Evolutionary conservation across 2,329 filamentous ascomycete genomes (phyloP), one percentile per base, ranked within the genome.

Genomic region (Sporothrix schenckii): DNA sequence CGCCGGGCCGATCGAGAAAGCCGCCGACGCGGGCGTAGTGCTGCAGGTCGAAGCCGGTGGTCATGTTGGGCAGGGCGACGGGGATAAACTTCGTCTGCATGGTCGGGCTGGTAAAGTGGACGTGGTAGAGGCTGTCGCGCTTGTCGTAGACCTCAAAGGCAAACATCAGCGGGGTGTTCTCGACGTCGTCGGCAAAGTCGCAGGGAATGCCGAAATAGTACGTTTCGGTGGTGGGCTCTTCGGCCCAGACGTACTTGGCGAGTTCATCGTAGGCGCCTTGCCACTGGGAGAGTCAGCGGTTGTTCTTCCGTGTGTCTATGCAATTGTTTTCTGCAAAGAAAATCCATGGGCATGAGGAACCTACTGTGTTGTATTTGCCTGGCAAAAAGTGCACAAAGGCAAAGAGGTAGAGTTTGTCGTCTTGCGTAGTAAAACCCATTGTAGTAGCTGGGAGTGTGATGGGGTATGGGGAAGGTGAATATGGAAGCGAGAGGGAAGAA

Each of bases 151-250:
- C 75, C 75, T 80, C 72, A 39, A 80, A 80, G 4, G 79, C 79
- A 56, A 80, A 75, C 78, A 80, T 79, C 66, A 76, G 72, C 13
- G 76, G 76, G 47, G 78, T 77, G 50, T 72, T 74, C 34, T 74
- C 73, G 61, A 77, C 68, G 72, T 79, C 74, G 63, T 78, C 73
- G 16, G 75, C 76, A 73, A 78, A 77, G 72, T 79, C 77, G 56
- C 77, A 68, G 6, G 80, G 80, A 60, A 82, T 78, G 66, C 80
- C 80, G 72, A 83, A 82, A 76, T 82, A 82, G 75, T 82, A 82
- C 1, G 80, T 78, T 72, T 79, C 75, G 0, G 79, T 81, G 13
- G 77, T 78, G 53, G 76, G 77, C 72, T 81, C 79, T 7, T 77
- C 73, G 66, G 68, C 71, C 71, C 69, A 77, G 71, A 81, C 80